These are phyloP conservation scores for Penicillium sp. DNA, from an alignment of 2,329 filamentous ascomycete genomes.

Conservation along the genomic window DNA sequence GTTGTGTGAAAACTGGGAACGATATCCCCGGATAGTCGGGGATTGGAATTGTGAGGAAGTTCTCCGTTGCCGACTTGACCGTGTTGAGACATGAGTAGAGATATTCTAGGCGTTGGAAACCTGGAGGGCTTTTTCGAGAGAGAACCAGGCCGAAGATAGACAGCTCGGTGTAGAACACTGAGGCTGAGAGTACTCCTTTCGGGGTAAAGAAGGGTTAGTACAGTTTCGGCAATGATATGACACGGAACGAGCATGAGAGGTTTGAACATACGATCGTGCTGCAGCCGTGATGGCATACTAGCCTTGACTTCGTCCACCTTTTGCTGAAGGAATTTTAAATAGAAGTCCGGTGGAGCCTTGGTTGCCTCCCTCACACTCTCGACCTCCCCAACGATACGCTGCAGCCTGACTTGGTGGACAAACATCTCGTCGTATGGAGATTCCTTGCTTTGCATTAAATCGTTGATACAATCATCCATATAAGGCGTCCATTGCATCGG, in stretches of 20 bases:
- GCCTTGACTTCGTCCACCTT: constrained; percentile 16
- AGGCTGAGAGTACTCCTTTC: constrained; percentile 10
- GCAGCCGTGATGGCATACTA: constrained; percentile 3
- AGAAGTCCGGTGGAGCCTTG: constrained; percentile 12
- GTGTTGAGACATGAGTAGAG: constrained; percentile 15
- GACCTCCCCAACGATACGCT: constrained; percentile 19
- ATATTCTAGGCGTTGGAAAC: constrained; percentile 12
- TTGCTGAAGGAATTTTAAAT: constrained; percentile 11
- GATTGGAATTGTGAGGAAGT: constrained; percentile 14
- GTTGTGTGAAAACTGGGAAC: constrained; percentile 14
- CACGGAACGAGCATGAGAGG: not conserved
- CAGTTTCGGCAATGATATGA: too few species aligned
- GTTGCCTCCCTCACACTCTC: constrained; percentile 9
- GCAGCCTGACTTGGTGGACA: constrained; percentile 33
- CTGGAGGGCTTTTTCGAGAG: not conserved
- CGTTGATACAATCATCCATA: constrained; percentile 62
- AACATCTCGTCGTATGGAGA: constrained; percentile 59
- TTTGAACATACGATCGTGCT: constrained; percentile 12
- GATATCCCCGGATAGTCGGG: constrained; percentile 9
- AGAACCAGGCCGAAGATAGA: constrained; percentile 13
- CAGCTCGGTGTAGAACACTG: constrained; percentile 15
- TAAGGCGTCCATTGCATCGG: constrained; percentile 63
- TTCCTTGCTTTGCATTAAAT: constrained; percentile 55
- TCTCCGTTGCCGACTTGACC: constrained; percentile 10
- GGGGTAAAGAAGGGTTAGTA: not conserved